phyloP scores from a whole-genome alignment of 306 rosid species.

The Ceratonia siliqua region DNA sequence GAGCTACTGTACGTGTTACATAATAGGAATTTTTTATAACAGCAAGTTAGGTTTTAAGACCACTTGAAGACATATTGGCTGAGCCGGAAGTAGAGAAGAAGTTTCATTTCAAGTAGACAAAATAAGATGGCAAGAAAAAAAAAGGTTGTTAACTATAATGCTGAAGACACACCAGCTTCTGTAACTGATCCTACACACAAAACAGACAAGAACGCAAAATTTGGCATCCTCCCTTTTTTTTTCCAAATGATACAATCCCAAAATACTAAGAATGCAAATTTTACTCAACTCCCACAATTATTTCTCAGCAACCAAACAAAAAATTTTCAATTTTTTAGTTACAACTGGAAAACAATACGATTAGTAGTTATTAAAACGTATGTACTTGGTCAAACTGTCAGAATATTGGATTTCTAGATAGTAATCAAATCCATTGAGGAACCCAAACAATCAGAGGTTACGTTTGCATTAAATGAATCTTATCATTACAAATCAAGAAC shows the following conservation, averaged over 20 bases:
- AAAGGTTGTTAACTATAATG: background rate
- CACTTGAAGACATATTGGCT: background rate
- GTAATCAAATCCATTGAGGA: background rate
- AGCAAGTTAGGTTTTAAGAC: background rate
- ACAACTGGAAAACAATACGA: background rate
- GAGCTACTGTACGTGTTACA: background rate
- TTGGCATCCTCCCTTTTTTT: constrained; percentile 14
- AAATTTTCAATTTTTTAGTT: background rate
- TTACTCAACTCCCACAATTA: background rate
- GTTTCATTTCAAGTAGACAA: background rate
- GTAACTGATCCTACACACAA: background rate
- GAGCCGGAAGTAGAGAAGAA: background rate
- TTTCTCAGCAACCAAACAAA: constrained; percentile 5
- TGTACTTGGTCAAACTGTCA: background rate
- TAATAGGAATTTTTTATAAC: background rate
- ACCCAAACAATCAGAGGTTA: background rate
- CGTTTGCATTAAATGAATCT: background rate
- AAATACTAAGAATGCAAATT: background rate
- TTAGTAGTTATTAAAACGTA: background rate
- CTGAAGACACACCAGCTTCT: constrained; percentile 24
- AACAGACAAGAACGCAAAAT: background rate
- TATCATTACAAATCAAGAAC: background rate
- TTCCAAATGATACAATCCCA: constrained; percentile 5
- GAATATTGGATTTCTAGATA: background rate
- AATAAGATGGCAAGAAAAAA: background rate